Percentiles rank a stretch among this genome's conserved stretches.
phyloP scores from a whole-genome alignment of 352 stramenopile species.

The Globisporangium iwayamae region DNA sequence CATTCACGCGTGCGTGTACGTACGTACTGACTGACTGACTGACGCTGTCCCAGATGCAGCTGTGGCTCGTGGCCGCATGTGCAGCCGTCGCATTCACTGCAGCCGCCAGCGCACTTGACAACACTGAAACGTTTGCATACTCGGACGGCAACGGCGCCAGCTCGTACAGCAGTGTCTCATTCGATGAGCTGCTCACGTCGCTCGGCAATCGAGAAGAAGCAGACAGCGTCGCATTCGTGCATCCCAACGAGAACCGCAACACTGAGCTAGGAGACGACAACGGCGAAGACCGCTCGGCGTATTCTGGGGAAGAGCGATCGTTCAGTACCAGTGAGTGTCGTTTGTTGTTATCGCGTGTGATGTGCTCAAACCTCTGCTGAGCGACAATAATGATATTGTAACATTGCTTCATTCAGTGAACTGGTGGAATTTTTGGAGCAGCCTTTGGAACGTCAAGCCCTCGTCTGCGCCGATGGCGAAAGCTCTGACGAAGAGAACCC shows the following conservation, averaged over 20 bases:
- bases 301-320: neutral
- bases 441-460: neutral
- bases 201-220: neutral
- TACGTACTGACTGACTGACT: neutral
- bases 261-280: neutral
- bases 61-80: neutral
- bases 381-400: neutral
- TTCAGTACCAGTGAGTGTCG: slow-evolving; percentile 3
- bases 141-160: neutral
- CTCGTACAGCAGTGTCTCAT: neutral
- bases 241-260: neutral
- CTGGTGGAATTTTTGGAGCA: slow-evolving; percentile 6
- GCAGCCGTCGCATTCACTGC: neutral
- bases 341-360: neutral
- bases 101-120: neutral
- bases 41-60: neutral
- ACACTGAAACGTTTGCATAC: neutral
- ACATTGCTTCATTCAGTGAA: neutral
- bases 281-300: neutral
- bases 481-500: neutral
- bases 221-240: neutral
- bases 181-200: slow-evolving; percentile 4
- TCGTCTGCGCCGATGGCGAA: neutral
- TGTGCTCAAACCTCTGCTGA: neutral
- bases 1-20: neutral